These are phyloP conservation scores for Candida montana DNA, from an alignment of 805 yeast species.

Conservation along the genomic window DNA sequence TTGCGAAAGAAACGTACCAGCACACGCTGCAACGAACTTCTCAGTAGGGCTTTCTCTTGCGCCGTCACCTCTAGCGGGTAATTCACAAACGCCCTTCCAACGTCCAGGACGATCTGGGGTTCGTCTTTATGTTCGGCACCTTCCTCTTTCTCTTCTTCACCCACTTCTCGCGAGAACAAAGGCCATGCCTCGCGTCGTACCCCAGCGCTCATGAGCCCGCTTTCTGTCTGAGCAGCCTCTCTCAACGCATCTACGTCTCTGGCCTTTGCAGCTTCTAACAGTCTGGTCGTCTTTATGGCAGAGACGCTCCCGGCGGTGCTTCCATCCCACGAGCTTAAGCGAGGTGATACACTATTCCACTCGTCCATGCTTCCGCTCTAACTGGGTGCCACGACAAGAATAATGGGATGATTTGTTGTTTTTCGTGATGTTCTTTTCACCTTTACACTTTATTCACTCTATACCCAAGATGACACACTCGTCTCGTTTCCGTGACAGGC, in stretches of 20 bases:
- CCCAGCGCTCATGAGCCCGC: slow-evolving; percentile 41
- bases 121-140: slow-evolving; percentile 54
- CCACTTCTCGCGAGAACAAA: no score
- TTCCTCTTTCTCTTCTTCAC: no score
- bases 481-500: slow-evolving; percentile 11
- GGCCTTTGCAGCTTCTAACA: slow-evolving; percentile 32
- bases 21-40: slow-evolving; percentile 27
- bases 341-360: slow-evolving; percentile 48
- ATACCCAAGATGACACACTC: slow-evolving; percentile 3
- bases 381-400: no score
- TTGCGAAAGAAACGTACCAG: slow-evolving; percentile 52
- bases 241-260: slow-evolving; percentile 26
- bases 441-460: not conserved
- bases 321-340: slow-evolving; percentile 25
- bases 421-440: not conserved
- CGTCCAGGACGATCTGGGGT: slow-evolving; percentile 74
- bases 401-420: not conserved
- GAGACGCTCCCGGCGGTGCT: not conserved
- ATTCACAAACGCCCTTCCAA: slow-evolving; percentile 59
- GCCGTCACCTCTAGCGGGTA: slow-evolving; percentile 26
- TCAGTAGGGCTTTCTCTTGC: slow-evolving; percentile 19
- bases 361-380: slow-evolving; percentile 7
- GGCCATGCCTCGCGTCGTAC: slow-evolving; percentile 50
- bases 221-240: slow-evolving; percentile 37
- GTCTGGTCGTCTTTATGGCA: slow-evolving; percentile 26